Base-by-base conservation (phyloP, 306 rosid species). In the Begonia loranthoides region DNA sequence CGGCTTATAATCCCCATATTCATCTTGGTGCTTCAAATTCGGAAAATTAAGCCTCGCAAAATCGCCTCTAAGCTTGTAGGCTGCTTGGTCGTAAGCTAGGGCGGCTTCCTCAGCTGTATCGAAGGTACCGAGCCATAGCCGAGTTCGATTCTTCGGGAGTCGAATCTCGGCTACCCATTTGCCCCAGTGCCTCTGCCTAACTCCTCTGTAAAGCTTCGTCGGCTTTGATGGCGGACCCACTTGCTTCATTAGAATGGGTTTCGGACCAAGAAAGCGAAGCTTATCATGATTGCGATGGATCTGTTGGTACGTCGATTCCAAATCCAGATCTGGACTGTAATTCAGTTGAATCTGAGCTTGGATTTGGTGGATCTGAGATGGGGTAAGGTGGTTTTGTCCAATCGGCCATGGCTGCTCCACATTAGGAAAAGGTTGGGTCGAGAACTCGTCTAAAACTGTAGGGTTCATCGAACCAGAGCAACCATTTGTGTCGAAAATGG, bases 101-200 rank as follows among this genome's bases (percentile, higher is more conserved):
- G 99, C 99, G 8, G 99, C 99, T 74, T 90, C 99, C 57, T 90
- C 96, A 0, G 99, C 99, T 0, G 99, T 90, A 51, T 90, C 99
- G 39, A 86, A 90, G 43, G 99, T 90, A 0, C 99, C 99, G 0
- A 90, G 87, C 99, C 99, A 90, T 10, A 90, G 95, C 41, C 99
- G 76, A 1, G 99, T 82, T 0, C 99, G 87, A 69, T 90, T 86
- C 80, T 79, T 80, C 0, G 99, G 99, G 3, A 90, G 94, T 7
- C 99, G 72, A 13, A 90, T 90, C 87, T 90, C 99, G 1, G 99
- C 99, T 1, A 90, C 99, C 99, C 99, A 90, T 58, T 90, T 90
- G 0, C 99, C 99, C 99, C 99, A 90, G 58, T 90, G 99, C 49
- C 99, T 69, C 54, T 90, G 99, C 63, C 99, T 63, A 8, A 90